These are phyloP conservation scores for Gentiana dahurica DNA, from an alignment of 257 asterid genomes.

Conservation along the genomic window DNA sequence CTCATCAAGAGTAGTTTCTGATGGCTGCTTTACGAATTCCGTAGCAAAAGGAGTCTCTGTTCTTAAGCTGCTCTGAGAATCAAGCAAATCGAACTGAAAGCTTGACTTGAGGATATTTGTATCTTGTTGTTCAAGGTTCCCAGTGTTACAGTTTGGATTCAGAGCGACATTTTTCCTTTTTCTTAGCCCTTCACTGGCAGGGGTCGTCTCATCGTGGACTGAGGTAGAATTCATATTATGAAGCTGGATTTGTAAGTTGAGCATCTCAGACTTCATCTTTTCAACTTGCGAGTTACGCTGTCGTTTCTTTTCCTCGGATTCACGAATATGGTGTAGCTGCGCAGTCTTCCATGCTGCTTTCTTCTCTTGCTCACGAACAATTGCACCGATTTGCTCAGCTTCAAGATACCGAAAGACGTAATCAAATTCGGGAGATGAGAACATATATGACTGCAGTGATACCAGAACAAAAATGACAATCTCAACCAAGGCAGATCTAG, in stretches of 20 bases:
- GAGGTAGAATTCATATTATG: slow-evolving; percentile 54
- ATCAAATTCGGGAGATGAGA: slow-evolving; percentile 88
- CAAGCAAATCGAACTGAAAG: slow-evolving; percentile 34
- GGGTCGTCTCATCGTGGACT: slow-evolving; percentile 42
- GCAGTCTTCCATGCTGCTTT: slow-evolving; percentile 94
- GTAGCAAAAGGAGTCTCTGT: slow-evolving; percentile 41
- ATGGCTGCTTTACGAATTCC: slow-evolving; percentile 38
- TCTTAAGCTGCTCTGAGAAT: slow-evolving; percentile 47
- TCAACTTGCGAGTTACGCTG: slow-evolving; percentile 95
- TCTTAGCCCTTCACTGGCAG: slow-evolving; percentile 56
- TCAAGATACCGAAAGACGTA: slow-evolving; percentile 98
- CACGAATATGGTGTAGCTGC: slow-evolving; percentile 85
- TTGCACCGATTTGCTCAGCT: slow-evolving; percentile 98
- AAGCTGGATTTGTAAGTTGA: slow-evolving; percentile 85
- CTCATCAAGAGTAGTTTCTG: slow-evolving; percentile 47
- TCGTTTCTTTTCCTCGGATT: slow-evolving; percentile 76
- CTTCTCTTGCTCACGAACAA: slow-evolving; percentile 93
- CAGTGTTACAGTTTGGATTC: slow-evolving; percentile 27
- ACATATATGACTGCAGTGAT: slow-evolving; percentile 93
- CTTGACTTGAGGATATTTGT: slow-evolving; percentile 29
- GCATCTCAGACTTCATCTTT: slow-evolving; percentile 99
- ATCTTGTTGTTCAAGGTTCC: slow-evolving; percentile 48
- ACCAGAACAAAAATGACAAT: slow-evolving; percentile 84
- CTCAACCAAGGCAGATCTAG: slow-evolving; percentile 97
- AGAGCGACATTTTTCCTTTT: slow-evolving; percentile 49